Evolutionary conservation across 352 stramenopile genomes (phyloP).

Genomic region (Globisporangium emineosum): DNA sequence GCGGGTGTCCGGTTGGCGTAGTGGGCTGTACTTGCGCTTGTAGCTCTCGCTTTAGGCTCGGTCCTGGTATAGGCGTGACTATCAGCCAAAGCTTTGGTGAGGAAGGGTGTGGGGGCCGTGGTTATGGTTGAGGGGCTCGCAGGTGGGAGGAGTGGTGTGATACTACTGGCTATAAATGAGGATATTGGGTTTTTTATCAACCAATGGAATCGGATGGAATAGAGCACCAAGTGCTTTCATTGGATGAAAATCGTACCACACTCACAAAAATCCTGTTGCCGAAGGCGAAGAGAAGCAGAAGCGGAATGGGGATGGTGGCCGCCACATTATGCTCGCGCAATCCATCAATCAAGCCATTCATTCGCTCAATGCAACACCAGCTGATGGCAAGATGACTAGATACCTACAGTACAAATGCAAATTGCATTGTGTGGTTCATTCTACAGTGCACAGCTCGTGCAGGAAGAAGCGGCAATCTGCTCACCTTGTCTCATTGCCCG

Average conservation of each 20-base stretch:
- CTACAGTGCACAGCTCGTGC: no score
- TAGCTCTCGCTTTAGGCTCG: neutral
- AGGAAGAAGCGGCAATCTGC: no score
- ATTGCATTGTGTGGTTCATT: neutral
- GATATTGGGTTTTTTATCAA: neutral
- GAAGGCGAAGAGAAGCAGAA: neutral
- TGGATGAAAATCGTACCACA: neutral
- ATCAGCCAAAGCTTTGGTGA: neutral
- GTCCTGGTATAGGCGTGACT: neutral
- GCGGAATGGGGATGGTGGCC: neutral
- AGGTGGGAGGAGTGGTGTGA: neutral
- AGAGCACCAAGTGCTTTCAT: neutral
- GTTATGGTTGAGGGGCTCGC: neutral
- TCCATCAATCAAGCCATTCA: conserved; percentile 1
- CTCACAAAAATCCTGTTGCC: neutral
- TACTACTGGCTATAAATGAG: neutral
- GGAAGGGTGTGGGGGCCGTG: neutral
- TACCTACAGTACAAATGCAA: neutral
- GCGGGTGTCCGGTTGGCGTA: neutral
- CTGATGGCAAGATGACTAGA: no score
- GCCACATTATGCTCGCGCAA: neutral
- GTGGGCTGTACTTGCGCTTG: neutral
- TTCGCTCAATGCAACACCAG: neutral
- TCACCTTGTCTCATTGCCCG: no score
- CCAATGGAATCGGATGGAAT: neutral